Percentiles rank a stretch among this genome's conserved stretches.
Conservation (phyloP, 2,329 filamentous ascomycete species). For the Fusarium sp. region DNA sequence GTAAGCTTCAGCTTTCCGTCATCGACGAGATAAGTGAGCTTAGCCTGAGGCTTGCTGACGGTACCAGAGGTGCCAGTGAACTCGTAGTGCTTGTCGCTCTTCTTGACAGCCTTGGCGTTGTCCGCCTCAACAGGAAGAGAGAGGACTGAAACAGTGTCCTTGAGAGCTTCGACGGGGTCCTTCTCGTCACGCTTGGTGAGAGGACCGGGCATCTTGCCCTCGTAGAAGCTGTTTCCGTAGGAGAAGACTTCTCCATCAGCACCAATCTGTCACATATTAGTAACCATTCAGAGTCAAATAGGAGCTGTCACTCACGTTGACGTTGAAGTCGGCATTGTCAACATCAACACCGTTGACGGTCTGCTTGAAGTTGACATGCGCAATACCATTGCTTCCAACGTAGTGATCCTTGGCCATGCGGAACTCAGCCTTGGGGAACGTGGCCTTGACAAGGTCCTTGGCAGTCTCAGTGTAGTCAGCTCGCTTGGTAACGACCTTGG, state of each 20-base stretch:
- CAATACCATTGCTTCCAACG: constrained; percentile 64
- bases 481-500: constrained; percentile 39
- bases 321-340: constrained; percentile 70
- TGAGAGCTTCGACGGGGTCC: constrained; percentile 58
- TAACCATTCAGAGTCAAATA: no score
- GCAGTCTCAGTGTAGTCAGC: constrained; percentile 58
- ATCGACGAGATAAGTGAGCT: constrained; percentile 65
- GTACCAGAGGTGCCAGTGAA: constrained; percentile 62
- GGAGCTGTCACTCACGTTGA: constrained; percentile 67
- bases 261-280: constrained; percentile 52
- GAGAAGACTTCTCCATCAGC: constrained; percentile 67
- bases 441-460: constrained; percentile 56
- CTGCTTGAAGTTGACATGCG: constrained; percentile 70
- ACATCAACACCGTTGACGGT: constrained; percentile 67
- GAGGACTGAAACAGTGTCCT: constrained; percentile 52
- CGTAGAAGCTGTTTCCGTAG: constrained; percentile 62
- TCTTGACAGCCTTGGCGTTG: constrained; percentile 43
- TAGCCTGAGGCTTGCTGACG: constrained; percentile 63
- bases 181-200: constrained; percentile 55
- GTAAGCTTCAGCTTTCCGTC: constrained; percentile 61
- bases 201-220: constrained; percentile 56
- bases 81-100: constrained; percentile 48
- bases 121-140: constrained; percentile 48
- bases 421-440: constrained; percentile 55
- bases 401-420: constrained; percentile 65